These are phyloP conservation scores for Pseudogymnoascus sp. DNA, from an alignment of 2,329 filamentous ascomycete species.

Conservation along the genomic window DNA sequence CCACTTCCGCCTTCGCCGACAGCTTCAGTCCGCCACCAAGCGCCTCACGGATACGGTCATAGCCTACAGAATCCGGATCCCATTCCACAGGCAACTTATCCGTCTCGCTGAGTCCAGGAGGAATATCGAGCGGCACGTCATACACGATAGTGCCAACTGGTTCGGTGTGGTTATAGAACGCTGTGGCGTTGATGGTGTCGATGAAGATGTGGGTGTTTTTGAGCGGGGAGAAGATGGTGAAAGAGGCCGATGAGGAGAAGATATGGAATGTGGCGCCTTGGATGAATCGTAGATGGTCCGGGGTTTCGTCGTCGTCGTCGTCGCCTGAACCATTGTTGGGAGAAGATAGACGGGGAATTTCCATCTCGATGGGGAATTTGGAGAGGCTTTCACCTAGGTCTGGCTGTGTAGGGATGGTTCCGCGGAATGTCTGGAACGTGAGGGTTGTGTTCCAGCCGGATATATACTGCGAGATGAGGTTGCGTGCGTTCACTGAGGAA, in stretches of 20 bases:
- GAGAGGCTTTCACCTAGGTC: constrained; percentile 66
- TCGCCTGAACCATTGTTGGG: constrained; percentile 40
- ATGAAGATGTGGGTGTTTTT: constrained; percentile 66
- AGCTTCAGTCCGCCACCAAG: constrained; percentile 74
- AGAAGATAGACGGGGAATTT: constrained; percentile 59
- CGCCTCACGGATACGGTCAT: constrained; percentile 71
- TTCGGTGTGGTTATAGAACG: constrained; percentile 75
- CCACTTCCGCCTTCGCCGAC: constrained; percentile 70
- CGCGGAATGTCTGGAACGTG: constrained; percentile 62
- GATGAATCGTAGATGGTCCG: constrained; percentile 57
- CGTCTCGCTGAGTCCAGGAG: constrained; percentile 64
- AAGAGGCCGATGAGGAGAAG: constrained; percentile 77
- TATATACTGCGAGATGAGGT: constrained; percentile 77
- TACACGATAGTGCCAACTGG: constrained; percentile 72
- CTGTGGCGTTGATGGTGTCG: constrained; percentile 74
- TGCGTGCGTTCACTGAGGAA: constrained; percentile 56
- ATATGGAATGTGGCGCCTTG: constrained; percentile 81
- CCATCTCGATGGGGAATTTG: constrained; percentile 61
- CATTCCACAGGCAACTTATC: constrained; percentile 78
- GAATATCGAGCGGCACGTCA: constrained; percentile 65
- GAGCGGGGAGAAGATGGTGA: constrained; percentile 75
- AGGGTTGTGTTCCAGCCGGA: constrained; percentile 83
- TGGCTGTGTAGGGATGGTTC: constrained; percentile 68
- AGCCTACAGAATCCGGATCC: constrained; percentile 70
- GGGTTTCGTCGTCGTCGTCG: constrained; percentile 34